These are phyloP conservation scores for Lentinus tigrinus DNA, from an alignment of 768 basidiomycete genomes.

Conservation along the genomic window DNA sequence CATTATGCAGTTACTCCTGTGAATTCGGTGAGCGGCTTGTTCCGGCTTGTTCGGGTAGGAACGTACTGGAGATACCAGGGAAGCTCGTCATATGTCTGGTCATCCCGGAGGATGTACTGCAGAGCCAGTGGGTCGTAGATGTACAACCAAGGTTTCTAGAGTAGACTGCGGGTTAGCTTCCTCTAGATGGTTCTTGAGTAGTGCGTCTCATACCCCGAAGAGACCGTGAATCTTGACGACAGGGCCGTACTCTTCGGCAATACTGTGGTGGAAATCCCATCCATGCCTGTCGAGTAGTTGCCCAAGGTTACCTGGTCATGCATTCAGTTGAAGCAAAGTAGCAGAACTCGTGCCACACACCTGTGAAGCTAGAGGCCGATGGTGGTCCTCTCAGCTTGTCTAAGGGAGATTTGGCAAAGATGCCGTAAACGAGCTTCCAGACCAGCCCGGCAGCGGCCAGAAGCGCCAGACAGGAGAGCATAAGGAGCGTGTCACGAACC, in stretches of 20 bases:
- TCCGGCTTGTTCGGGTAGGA: background rate
- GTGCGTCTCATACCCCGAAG: constrained; percentile 3
- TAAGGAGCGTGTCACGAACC: background rate
- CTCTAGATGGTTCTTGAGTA: background rate
- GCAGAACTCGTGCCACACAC: background rate
- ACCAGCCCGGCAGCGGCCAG: background rate
- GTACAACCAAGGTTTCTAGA: constrained; percentile 8
- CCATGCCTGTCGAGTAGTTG: constrained; percentile 10
- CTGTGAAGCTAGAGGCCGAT: constrained; percentile 5
- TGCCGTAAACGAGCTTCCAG: background rate
- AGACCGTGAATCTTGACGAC: constrained; percentile 15
- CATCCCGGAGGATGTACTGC: constrained; percentile 17
- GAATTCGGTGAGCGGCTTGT: no score
- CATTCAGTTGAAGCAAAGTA: no score
- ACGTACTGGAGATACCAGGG: constrained; percentile 8
- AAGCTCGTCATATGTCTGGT: constrained; percentile 15
- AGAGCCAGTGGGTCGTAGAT: constrained; percentile 19
- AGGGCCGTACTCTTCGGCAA: constrained; percentile 14
- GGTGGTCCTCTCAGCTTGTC: constrained; percentile 12
- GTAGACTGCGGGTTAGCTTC: background rate
- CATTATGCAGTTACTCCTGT: constrained; percentile 8
- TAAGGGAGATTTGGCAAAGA: background rate
- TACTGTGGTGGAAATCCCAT: constrained; percentile 12
- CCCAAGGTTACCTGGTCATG: constrained; percentile 7
- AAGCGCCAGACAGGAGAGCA: background rate